Percentiles rank a stretch among this genome's conserved stretches.
phyloP scores from a whole-genome alignment of 2,329 filamentous ascomycete genomes.

The Zymoseptoria tritici region DNA sequence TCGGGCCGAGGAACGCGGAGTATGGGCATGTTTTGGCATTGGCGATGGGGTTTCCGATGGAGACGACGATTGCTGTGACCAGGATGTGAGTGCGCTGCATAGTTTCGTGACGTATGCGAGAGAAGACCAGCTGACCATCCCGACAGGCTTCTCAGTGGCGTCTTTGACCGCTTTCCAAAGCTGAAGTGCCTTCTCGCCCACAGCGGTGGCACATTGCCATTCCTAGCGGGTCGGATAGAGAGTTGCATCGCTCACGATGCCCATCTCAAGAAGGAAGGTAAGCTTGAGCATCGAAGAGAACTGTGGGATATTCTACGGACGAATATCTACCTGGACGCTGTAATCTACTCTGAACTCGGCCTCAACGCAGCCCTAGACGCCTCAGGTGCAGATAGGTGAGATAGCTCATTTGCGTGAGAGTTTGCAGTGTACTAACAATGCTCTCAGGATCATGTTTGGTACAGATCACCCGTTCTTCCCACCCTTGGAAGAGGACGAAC shows the following conservation, averaged over 20 bases:
- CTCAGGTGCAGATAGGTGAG: constrained; percentile 56
- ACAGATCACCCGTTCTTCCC: constrained; percentile 83
- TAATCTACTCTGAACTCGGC: constrained; percentile 71
- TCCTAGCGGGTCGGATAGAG: constrained; percentile 80
- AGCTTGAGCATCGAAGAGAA: constrained; percentile 47
- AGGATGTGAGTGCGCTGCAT: constrained; percentile 62
- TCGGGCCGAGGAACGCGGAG: constrained; percentile 62
- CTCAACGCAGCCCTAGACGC: constrained; percentile 64
- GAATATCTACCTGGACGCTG: constrained; percentile 83
- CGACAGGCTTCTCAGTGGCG: constrained; percentile 56
- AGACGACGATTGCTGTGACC: constrained; percentile 84
- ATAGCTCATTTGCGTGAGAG: constrained; percentile 2
- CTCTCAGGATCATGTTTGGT: constrained; percentile 33
- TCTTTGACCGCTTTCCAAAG: constrained; percentile 67
- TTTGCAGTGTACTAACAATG: background rate
- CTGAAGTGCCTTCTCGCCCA: constrained; percentile 76
- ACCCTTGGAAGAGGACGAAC: constrained; percentile 55
- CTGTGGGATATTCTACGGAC: constrained; percentile 60
- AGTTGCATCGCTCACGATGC: constrained; percentile 79
- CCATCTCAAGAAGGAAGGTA: constrained; percentile 60
- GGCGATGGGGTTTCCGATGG: constrained; percentile 80
- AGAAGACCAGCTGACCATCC: background rate
- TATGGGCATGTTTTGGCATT: constrained; percentile 86
- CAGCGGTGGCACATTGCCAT: constrained; percentile 80
- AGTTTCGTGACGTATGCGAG: background rate